Conservation (phyloP, 208 protist species). For the Trichomonas vaginalis region DNA sequence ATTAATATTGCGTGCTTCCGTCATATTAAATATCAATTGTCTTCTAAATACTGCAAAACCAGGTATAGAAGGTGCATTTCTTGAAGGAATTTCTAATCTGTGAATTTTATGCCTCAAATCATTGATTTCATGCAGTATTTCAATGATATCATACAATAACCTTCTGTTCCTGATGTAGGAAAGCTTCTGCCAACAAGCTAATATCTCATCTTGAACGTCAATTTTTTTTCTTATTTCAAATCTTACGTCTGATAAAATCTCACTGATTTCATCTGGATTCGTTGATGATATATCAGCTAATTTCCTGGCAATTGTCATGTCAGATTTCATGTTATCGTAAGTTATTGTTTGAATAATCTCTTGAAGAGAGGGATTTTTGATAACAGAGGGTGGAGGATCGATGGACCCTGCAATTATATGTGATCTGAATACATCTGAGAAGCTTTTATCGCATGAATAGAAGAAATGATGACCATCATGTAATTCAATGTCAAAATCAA, state of each 20-base stretch:
- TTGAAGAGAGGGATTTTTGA: background rate
- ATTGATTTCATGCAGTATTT: background rate
- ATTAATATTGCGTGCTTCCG: background rate
- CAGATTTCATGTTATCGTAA: background rate
- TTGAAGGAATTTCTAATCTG: background rate
- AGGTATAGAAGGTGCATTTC: background rate
- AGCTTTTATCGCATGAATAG: background rate
- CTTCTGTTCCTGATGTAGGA: background rate
- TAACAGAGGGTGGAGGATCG: background rate
- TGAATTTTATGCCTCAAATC: background rate
- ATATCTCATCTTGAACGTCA: background rate
- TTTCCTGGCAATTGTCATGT: background rate
- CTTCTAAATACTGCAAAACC: background rate
- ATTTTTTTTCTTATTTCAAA: background rate
- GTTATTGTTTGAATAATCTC: background rate
- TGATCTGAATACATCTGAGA: background rate
- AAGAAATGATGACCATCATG: background rate
- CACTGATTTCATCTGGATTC: background rate
- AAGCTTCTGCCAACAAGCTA: background rate
- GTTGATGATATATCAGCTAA: background rate
- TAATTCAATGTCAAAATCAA: background rate
- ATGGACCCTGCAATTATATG: background rate
- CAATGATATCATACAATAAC: background rate
- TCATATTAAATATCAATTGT: background rate
- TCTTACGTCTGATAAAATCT: background rate